Evolutionary conservation across 768 basidiomycete species (phyloP).

Genomic region (Austroboletus eburneus): DNA sequence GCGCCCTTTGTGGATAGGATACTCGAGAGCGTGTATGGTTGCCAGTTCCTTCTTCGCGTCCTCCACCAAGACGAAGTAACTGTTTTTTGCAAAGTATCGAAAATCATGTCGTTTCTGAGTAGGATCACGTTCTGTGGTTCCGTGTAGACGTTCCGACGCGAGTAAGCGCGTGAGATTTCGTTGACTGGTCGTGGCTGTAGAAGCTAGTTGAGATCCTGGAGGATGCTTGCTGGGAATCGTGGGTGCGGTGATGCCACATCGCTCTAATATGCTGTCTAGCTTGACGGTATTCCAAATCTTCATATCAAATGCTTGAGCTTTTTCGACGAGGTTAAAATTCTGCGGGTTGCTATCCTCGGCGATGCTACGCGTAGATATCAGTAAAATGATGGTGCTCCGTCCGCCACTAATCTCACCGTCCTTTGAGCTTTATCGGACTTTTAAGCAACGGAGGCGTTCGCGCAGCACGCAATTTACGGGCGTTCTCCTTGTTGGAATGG

Average conservation of each 20-base stretch:
- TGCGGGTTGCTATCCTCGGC: slow-evolving; percentile 29
- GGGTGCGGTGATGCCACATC: slow-evolving; percentile 47
- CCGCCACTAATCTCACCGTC: slow-evolving; percentile 41
- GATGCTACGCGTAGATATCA: slow-evolving; percentile 15
- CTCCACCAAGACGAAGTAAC: slow-evolving; percentile 86
- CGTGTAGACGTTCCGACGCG: slow-evolving; percentile 80
- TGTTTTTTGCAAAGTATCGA: slow-evolving; percentile 74
- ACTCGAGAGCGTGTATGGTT: slow-evolving; percentile 83
- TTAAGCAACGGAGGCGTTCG: slow-evolving; percentile 36
- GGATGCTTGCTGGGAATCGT: slow-evolving; percentile 26
- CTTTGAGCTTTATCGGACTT: slow-evolving; percentile 64
- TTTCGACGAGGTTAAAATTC: slow-evolving; percentile 52
- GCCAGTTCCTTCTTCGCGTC: slow-evolving; percentile 81
- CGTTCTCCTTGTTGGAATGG: slow-evolving; percentile 64
- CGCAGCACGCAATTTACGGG: slow-evolving; percentile 31
- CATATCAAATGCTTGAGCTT: slow-evolving; percentile 66
- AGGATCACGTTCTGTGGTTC: slow-evolving; percentile 87
- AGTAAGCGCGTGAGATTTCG: slow-evolving; percentile 59
- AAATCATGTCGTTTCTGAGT: slow-evolving; percentile 84
- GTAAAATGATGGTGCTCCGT: background rate
- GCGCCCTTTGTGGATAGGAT: slow-evolving; percentile 50
- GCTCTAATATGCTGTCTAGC: slow-evolving; percentile 65
- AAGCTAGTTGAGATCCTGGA: slow-evolving; percentile 27
- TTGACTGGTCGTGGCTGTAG: slow-evolving; percentile 31
- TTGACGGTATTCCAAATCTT: slow-evolving; percentile 85